Evolutionary conservation across 306 rosid species (phyloP), one percentile per base, ranked within the genome.

Genomic region (Casuarina equisetifolia): DNA sequence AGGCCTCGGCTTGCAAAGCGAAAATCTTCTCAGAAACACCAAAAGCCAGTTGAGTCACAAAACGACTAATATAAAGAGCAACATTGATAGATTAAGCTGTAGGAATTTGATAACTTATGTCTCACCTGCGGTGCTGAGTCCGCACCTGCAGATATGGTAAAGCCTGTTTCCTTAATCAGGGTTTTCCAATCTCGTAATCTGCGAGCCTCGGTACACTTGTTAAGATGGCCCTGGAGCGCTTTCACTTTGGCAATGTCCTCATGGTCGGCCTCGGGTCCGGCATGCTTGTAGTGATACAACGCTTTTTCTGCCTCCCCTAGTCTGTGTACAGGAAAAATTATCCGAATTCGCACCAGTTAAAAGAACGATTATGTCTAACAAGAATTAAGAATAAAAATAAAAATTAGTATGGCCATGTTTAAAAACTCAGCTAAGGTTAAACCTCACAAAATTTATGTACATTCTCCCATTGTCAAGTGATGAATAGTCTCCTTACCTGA

Each of bases 271-370:
- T 94, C 98, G 51, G 85, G 91, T 75, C 97, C 98, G 38, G 94
- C 83, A 69, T 86, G 91, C 77, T 86, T 90, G 80, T 73, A 94
- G 85, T 94, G 98, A 87, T 90, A 89, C 50, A 74, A 49, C 0
- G 97, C 96, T 53, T 89, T 94, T 13, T 92, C 93, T 45, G 86
- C 78, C 71, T 92, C 97, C 70, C 98, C 98, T 84, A 94, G 84
- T 82, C 97, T 94, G 70, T 63, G 58, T 25, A 4, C 55, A 70
- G 16, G 20, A 53, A 54, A 45, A 20, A 20, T 76, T 4, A 36
- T 35, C 63, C 49, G 40, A 36, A 12, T 25, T 20, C 15, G 45
- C 66, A 54, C 39, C n/a, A 66, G 13, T 5, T 44, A 17, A 7
- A 25, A 44, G 40, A 44, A 46, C 4, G 73, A 45, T 19, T 0